phyloP scores from a whole-genome alignment of 1,284 basidiomycete genomes.

The Microstroma glucosiphilum region DNA sequence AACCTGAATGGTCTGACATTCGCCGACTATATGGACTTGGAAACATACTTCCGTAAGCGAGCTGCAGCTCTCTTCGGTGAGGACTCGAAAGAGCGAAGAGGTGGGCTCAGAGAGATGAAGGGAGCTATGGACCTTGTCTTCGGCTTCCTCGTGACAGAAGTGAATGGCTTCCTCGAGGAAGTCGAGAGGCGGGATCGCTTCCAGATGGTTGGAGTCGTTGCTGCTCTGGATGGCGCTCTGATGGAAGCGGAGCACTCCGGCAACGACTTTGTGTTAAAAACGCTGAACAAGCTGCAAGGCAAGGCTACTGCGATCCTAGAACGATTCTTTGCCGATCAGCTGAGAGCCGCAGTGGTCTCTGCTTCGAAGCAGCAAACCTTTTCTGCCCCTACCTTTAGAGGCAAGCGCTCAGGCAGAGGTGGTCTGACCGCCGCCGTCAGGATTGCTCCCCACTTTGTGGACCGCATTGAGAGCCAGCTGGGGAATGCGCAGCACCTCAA shows the following conservation, averaged over 20 bases:
- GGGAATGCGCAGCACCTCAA: constrained; percentile 60
- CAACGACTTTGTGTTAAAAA: constrained; percentile 66
- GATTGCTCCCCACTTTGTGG: constrained; percentile 59
- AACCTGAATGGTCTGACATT: constrained; percentile 72
- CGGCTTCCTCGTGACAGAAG: constrained; percentile 76
- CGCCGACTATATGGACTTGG: constrained; percentile 89
- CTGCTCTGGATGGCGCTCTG: constrained; percentile 70
- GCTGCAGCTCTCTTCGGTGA: constrained; percentile 57
- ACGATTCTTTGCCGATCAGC: constrained; percentile 60
- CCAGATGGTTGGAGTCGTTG: constrained; percentile 77
- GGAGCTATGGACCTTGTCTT: constrained; percentile 86
- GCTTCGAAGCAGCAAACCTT: not conserved
- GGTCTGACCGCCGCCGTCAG: constrained; percentile 52
- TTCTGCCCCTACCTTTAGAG: not conserved
- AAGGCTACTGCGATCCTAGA: constrained; percentile 25
- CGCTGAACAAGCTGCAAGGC: constrained; percentile 74
- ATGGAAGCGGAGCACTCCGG: constrained; percentile 60
- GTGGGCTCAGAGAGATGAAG: constrained; percentile 39
- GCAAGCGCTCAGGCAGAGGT: not conserved
- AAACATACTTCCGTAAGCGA: constrained; percentile 86
- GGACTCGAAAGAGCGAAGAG: constrained; percentile 4
- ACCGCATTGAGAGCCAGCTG: constrained; percentile 79
- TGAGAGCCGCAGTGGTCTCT: constrained; percentile 56
- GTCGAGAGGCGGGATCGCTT: constrained; percentile 65
- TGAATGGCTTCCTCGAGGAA: constrained; percentile 77